Conservation (phyloP, 371 early-diverging fungal species). For the Coemansia sp. region DNA sequence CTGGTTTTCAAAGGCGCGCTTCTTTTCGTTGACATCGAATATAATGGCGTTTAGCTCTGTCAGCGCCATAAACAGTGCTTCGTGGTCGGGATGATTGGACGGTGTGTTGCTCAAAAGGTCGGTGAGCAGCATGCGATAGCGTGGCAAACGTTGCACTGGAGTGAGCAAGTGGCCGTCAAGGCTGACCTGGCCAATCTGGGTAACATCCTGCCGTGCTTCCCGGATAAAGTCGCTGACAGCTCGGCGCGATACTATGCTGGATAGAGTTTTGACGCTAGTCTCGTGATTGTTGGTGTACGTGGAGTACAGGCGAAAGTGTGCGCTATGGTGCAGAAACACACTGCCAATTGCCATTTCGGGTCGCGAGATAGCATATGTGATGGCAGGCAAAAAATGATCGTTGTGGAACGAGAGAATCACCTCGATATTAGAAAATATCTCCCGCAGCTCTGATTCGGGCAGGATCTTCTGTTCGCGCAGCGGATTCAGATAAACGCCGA, state of each 20-base stretch:
- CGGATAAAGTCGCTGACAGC: conserved; percentile 28
- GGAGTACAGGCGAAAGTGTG: conserved; percentile 69
- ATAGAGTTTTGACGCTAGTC: conserved; percentile 56
- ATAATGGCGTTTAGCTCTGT: conserved; percentile 61
- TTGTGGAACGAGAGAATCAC: conserved; percentile 67
- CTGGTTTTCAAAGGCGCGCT: conserved; percentile 57
- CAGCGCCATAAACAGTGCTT: conserved; percentile 56
- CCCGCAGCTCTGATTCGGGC: conserved; percentile 52
- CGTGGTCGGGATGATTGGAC: conserved; percentile 61
- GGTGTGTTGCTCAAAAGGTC: conserved; percentile 65
- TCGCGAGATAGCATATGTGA: conserved; percentile 53
- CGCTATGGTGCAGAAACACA: conserved; percentile 53
- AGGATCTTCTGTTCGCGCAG: conserved; percentile 47
- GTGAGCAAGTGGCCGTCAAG: conserved; percentile 74
- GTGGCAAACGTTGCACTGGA: conserved; percentile 81
- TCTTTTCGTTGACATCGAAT: conserved; percentile 71
- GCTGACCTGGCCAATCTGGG: conserved; percentile 52
- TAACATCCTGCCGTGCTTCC: conserved; percentile 30
- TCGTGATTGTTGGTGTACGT: conserved; percentile 77
- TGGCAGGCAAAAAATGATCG: conserved; percentile 61
- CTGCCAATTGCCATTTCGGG: conserved; percentile 50
- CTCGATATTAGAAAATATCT: conserved; percentile 69
- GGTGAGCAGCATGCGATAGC: conserved; percentile 73
- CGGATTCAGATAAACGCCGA: conserved; percentile 59
- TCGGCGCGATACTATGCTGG: conserved; percentile 50